A percentile compares a stretch with the other conserved stretches of the same genome.
phyloP scores from a whole-genome alignment of 1,284 basidiomycete species.

The Boletellus deceptivus region DNA sequence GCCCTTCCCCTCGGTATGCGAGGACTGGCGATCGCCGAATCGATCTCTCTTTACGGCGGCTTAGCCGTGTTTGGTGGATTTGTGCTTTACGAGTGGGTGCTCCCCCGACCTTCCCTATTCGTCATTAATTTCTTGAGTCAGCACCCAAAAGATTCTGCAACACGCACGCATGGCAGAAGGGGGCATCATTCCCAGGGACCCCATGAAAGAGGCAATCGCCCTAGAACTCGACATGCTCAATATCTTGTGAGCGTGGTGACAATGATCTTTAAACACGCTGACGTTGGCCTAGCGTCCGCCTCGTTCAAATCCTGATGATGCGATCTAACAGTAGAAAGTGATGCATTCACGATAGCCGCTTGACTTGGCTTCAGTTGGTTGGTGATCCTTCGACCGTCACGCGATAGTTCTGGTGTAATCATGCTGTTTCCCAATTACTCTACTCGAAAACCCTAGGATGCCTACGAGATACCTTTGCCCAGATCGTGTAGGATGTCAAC shows the following conservation, averaged over 20 bases:
- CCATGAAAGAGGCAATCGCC: conserved; percentile 76
- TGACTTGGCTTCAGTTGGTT: neutral
- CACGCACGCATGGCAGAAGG: conserved; percentile 73
- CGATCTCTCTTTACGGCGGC: conserved; percentile 82
- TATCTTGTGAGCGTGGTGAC: conserved; percentile 59
- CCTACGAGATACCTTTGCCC: conserved; percentile 41
- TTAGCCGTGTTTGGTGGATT: conserved; percentile 87
- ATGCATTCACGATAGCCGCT: neutral
- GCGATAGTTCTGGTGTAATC: conserved; percentile 2
- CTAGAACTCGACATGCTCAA: conserved; percentile 88
- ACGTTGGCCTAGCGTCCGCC: conserved; percentile 55
- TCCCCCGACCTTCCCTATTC: neutral
- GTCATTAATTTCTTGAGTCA: conserved; percentile 9
- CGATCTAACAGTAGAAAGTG: conserved; percentile 52
- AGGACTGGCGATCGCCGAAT: conserved; percentile 73
- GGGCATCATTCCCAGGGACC: conserved; percentile 69
- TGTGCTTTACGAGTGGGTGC: conserved; percentile 80
- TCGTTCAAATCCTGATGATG: conserved; percentile 81
- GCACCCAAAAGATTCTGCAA: conserved; percentile 79
- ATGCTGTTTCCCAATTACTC: neutral
- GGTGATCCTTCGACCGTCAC: neutral
- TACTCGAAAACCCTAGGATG: conserved; percentile 1
- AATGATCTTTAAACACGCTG: neutral
- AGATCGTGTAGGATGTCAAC: conserved; percentile 65
- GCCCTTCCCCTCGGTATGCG: conserved; percentile 80